Conservation (phyloP, 495 filamentous ascomycete species). For the Tuber microsphaerosporum region DNA sequence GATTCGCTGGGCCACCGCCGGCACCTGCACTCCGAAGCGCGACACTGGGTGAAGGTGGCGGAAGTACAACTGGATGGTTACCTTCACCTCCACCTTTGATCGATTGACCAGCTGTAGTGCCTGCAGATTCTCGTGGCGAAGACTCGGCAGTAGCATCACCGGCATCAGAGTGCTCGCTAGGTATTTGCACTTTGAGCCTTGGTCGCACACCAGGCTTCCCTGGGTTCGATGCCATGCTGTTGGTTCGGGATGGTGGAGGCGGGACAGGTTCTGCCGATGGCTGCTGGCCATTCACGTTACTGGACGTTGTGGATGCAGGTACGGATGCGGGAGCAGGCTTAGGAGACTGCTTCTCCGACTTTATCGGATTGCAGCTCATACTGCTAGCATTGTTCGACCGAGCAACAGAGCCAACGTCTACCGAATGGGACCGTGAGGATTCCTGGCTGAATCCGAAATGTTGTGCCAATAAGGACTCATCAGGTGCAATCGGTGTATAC, state of each 20-base stretch:
- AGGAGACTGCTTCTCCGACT: conserved; percentile 22
- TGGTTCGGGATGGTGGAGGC: conserved; percentile 67
- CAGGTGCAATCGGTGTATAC: conserved; percentile 94
- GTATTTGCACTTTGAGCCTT: conserved; percentile 85
- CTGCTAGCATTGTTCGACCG: conserved; percentile 37
- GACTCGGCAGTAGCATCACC: conserved; percentile 71
- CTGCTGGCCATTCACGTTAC: conserved; percentile 44
- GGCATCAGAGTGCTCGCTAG: conserved; percentile 77
- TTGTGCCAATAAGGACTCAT: conserved; percentile 75
- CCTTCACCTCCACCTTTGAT: conserved; percentile 48
- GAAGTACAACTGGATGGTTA: conserved; percentile 64
- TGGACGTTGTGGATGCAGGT: conserved; percentile 48
- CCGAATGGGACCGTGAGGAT: conserved; percentile 53
- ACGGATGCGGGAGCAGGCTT: conserved; percentile 41
- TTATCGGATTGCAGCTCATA: conserved; percentile 27
- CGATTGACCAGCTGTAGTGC: conserved; percentile 50
- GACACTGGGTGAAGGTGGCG: conserved; percentile 85
- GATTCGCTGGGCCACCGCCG: conserved; percentile 76
- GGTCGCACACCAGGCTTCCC: conserved; percentile 59
- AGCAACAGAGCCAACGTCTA: conserved; percentile 54
- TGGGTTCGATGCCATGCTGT: conserved; percentile 54
- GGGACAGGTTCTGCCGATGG: conserved; percentile 38
- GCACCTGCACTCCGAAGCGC: conserved; percentile 85
- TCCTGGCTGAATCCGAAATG: conserved; percentile 59
- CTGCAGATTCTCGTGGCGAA: conserved; percentile 65